Conservation (phyloP, 2,329 filamentous ascomycete species). For the Colletotrichum nymphaeae region DNA sequence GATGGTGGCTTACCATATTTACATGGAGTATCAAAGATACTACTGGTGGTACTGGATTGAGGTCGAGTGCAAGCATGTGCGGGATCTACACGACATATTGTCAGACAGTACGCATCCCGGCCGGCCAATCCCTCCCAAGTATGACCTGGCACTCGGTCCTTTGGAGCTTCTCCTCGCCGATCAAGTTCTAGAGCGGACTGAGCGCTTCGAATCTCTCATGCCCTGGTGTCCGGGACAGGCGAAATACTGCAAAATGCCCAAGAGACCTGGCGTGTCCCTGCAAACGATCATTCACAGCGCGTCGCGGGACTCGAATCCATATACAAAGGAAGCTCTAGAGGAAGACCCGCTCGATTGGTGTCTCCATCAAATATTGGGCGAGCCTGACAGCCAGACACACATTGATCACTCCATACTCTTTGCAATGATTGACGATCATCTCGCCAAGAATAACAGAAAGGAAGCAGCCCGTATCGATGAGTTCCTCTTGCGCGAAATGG, state of each 20-base stretch:
- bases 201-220: rapidly evolving
- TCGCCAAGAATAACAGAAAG: neutral
- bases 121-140: neutral
- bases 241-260: neutral
- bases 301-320: neutral
- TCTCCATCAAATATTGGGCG: neutral
- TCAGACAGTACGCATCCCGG: neutral
- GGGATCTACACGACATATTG: neutral
- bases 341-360: neutral
- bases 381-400: neutral
- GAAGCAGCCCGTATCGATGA: neutral
- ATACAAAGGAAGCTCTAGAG: neutral
- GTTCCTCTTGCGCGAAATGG: neutral
- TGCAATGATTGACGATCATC: neutral
- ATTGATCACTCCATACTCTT: neutral
- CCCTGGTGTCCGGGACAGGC: neutral
- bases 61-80: neutral
- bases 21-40: neutral
- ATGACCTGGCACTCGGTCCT: neutral
- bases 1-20: neutral
- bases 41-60: neutral
- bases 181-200: neutral
- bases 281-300: rapidly evolving
- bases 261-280: neutral
- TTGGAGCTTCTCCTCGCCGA: neutral